Percentiles rank a stretch among this genome's conserved stretches.
These are phyloP conservation scores for Vitis cinerea DNA, from an alignment of 164 flowering plant genomes.

Conservation along the genomic window DNA sequence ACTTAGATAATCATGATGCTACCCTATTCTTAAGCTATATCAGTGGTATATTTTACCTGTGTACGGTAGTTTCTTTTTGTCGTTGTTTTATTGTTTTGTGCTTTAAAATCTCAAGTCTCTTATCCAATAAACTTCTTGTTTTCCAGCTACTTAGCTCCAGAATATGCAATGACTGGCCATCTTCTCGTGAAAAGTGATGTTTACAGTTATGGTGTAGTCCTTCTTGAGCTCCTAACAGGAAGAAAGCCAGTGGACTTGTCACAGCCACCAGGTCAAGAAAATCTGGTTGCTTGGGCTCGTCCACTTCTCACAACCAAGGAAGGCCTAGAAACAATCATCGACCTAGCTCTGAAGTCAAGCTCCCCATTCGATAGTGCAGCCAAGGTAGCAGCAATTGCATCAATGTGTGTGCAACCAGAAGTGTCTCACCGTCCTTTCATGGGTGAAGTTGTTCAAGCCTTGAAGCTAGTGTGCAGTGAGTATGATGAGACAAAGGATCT, in stretches of 20 bases:
- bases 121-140: neutral
- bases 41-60: neutral
- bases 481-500: constrained; percentile 35
- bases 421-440: constrained; percentile 76
- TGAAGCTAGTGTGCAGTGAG: constrained; percentile 61
- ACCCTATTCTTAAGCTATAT: too few species aligned
- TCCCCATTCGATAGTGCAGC: constrained; percentile 34
- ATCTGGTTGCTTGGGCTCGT: constrained; percentile 65
- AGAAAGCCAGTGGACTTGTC: constrained; percentile 70
- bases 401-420: constrained; percentile 76
- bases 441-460: constrained; percentile 83
- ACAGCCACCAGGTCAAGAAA: constrained; percentile 68
- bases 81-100: neutral
- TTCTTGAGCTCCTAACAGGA: constrained; percentile 66
- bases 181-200: constrained; percentile 75
- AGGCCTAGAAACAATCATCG: constrained; percentile 41
- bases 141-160: constrained; percentile 65
- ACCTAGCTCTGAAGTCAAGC: constrained; percentile 33
- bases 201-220: constrained; percentile 77
- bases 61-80: neutral
- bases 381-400: constrained; percentile 66
- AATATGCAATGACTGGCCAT: constrained; percentile 76
- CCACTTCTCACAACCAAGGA: constrained; percentile 53
- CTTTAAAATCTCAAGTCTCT: neutral
- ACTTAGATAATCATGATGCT: too few species aligned